These are phyloP conservation scores for Boletus albobrunnescens DNA, from an alignment of 1,284 basidiomycete genomes.

Conservation along the genomic window DNA sequence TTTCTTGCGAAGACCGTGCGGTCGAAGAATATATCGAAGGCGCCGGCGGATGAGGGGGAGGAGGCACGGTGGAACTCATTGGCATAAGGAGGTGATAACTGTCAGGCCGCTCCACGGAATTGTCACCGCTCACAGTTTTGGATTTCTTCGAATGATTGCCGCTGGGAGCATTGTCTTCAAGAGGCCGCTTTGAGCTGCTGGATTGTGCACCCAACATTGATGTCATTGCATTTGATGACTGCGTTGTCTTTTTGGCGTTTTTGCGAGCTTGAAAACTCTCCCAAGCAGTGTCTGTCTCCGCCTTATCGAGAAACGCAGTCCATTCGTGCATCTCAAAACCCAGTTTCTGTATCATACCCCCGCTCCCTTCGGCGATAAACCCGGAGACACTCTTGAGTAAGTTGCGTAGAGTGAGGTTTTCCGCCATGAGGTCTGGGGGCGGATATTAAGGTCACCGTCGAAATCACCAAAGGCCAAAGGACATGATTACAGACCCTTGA, in stretches of 20 bases:
- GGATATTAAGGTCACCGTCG: constrained; percentile 8
- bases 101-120: constrained; percentile 40
- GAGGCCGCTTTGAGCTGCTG: constrained; percentile 34
- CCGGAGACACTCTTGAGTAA: constrained; percentile 70
- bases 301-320: constrained; percentile 73
- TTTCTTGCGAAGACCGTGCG: constrained; percentile 42
- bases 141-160: constrained; percentile 48
- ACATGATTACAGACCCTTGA: constrained; percentile 53
- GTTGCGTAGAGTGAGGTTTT: constrained; percentile 80
- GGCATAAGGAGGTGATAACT: constrained; percentile 55
- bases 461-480: neutral
- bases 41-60: constrained; percentile 36
- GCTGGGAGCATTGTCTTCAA: constrained; percentile 47
- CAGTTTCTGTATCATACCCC: constrained; percentile 71
- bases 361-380: constrained; percentile 84
- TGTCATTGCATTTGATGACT: constrained; percentile 29
- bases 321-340: constrained; percentile 77
- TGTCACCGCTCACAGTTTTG: constrained; percentile 38
- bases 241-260: constrained; percentile 26
- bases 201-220: constrained; percentile 28
- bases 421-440: constrained; percentile 71
- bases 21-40: constrained; percentile 32
- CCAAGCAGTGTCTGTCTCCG: constrained; percentile 88
- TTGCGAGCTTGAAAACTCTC: constrained; percentile 76
- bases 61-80: constrained; percentile 41